phyloP scores from a whole-genome alignment of 2,329 filamentous ascomycete species.

The Coniella lustricola region DNA sequence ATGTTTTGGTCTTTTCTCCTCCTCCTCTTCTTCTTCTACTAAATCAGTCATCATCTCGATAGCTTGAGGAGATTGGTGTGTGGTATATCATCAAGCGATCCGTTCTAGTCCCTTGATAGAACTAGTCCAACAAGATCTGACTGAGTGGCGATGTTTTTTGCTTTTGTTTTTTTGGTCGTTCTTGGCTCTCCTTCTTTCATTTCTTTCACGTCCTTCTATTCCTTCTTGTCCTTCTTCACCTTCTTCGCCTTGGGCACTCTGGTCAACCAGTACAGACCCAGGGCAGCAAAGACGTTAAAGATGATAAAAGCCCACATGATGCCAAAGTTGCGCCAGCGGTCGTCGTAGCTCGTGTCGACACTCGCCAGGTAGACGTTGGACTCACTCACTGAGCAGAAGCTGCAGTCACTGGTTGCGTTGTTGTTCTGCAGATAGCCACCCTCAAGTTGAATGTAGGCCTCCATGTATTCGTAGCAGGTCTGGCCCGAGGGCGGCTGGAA shows the following conservation, averaged over 20 bases:
- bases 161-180: background rate
- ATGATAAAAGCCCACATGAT: slow-evolving; percentile 42
- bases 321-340: slow-evolving; percentile 48
- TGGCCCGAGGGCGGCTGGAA: slow-evolving; percentile 49
- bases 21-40: no score
- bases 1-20: no score
- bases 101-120: no score
- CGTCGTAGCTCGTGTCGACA: slow-evolving; percentile 34
- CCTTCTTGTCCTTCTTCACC: slow-evolving; percentile 9
- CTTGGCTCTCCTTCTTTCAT: background rate
- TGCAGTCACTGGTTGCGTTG: slow-evolving; percentile 23
- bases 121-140: background rate
- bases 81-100: no score
- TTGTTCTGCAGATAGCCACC: slow-evolving; percentile 45
- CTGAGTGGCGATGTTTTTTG: background rate
- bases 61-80: no score
- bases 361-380: slow-evolving; percentile 29
- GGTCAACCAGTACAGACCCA: slow-evolving; percentile 40
- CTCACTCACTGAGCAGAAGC: slow-evolving; percentile 19
- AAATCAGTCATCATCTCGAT: no score
- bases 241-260: slow-evolving; percentile 29
- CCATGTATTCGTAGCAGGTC: slow-evolving; percentile 52
- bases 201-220: background rate
- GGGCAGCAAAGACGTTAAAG: slow-evolving; percentile 40
- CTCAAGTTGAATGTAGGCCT: slow-evolving; percentile 32